Percentiles rank a stretch among this genome's conserved stretches.
Evolutionary conservation across 768 basidiomycete species (phyloP).

Genomic region (Rhodotorula babjevae): DNA sequence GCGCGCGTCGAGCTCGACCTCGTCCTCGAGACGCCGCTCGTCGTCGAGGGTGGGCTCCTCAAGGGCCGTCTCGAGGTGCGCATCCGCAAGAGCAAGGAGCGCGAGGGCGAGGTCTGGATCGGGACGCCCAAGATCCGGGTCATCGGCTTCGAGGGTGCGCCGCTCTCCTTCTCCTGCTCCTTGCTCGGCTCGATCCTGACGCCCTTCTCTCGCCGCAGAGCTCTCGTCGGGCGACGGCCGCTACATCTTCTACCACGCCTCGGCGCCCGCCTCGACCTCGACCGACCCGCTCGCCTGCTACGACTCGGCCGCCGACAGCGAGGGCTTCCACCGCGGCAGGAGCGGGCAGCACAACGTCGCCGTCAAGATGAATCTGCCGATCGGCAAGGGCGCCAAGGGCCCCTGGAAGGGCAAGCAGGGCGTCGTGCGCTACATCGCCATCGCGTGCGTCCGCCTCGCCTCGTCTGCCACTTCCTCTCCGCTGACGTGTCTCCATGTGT

Average conservation of each 20-base stretch:
- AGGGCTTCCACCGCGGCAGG: slow-evolving; percentile 61
- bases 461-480: too few relatives aligned
- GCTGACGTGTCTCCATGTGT: neutral
- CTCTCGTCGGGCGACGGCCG: slow-evolving; percentile 54
- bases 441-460: slow-evolving; percentile 56
- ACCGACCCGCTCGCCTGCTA: slow-evolving; percentile 43
- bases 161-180: too few relatives aligned
- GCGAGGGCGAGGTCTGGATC: slow-evolving; percentile 58
- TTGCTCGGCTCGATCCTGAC: neutral
- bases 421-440: slow-evolving; percentile 72
- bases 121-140: slow-evolving; percentile 72
- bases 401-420: slow-evolving; percentile 56
- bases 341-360: slow-evolving; percentile 68
- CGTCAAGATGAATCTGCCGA: slow-evolving; percentile 65
- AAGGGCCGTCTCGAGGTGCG: slow-evolving; percentile 65
- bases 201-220: slow-evolving; percentile 12
- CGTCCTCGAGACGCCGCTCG: slow-evolving; percentile 65
- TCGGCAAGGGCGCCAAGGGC: slow-evolving; percentile 59
- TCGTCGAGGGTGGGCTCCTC: slow-evolving; percentile 72
- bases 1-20: slow-evolving; percentile 80
- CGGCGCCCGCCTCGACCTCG: slow-evolving; percentile 51
- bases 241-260: slow-evolving; percentile 75
- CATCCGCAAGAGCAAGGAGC: slow-evolving; percentile 58
- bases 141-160: slow-evolving; percentile 72
- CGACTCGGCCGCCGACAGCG: slow-evolving; percentile 50